Conservation (phyloP, 1,139 yeast species). For the Suhomyces bribrorum region DNA sequence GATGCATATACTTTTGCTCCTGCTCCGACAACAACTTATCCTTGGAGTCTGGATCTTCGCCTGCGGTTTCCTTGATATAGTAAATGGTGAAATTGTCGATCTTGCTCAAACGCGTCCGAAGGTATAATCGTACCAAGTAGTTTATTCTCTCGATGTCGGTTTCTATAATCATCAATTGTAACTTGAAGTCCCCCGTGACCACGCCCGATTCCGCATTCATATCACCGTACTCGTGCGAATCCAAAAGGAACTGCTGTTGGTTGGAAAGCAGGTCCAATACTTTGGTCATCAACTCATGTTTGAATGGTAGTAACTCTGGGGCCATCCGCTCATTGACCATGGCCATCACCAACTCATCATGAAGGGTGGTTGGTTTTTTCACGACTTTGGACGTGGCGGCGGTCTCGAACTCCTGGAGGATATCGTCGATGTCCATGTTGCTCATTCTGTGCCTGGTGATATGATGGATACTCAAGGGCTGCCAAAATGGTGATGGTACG, state of each 20-base stretch:
- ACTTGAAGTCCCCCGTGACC: slow-evolving; percentile 63
- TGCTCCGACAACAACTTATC: slow-evolving; percentile 48
- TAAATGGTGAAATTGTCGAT: slow-evolving; percentile 68
- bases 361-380: slow-evolving; percentile 16
- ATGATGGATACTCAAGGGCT: neutral
- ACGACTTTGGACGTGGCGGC: slow-evolving; percentile 14
- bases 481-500: neutral
- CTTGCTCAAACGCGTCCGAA: slow-evolving; percentile 73
- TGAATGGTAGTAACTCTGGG: slow-evolving; percentile 79
- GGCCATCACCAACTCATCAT: slow-evolving; percentile 51
- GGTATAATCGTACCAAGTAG: slow-evolving; percentile 74
- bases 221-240: slow-evolving; percentile 52
- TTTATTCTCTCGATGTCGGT: slow-evolving; percentile 88
- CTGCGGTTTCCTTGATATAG: slow-evolving; percentile 39
- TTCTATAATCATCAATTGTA: slow-evolving; percentile 81
- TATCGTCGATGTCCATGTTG: slow-evolving; percentile 64
- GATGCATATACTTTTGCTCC: slow-evolving; percentile 57
- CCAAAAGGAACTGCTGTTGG: slow-evolving; percentile 76
- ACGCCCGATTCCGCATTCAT: slow-evolving; percentile 41
- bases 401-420: slow-evolving; percentile 60
- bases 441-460: slow-evolving; percentile 4
- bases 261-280: slow-evolving; percentile 59
- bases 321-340: slow-evolving; percentile 87
- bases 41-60: slow-evolving; percentile 27
- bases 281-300: slow-evolving; percentile 56